Evolutionary conservation across 2,329 filamentous ascomycete genomes (phyloP), one percentile per base, ranked within the genome.

Genomic region (Fusarium hostae): DNA sequence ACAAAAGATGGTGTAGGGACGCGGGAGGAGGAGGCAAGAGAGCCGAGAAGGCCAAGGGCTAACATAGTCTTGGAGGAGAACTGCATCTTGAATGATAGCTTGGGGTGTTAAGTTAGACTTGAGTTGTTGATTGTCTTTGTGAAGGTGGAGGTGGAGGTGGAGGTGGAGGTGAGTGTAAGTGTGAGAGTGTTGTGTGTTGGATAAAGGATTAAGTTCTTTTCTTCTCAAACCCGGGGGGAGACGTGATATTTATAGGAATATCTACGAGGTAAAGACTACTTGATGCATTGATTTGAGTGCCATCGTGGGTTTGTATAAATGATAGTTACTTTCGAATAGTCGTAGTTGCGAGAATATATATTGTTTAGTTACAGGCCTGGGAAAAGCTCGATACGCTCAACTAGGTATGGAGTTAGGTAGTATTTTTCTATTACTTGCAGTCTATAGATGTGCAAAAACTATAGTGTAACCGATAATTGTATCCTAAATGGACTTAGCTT

Each of bases 301-400:
- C 6, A 5, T 16, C 6, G 8, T 20, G 5, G 12, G 7, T 13
- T 20, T 45, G 15, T 4, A 8, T 13, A 6, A 4, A 18, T 15
- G 30, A 15, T 2, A 24, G 18, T 24, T 13, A 34, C 15, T 24
- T 15, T 34, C 3, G 4, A 6, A 18, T 34, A 5, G 6, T 16
- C n/a, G n/a, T n/a, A 13, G 8, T 10, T 34, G 12, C 9, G n/a
- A 4, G 30, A 3, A 9, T 0, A 24, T 16, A 5, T 8, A 7
- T 3, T 13, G 4, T 13, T 24, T 13, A 4, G n/a, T 34, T 9
- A 11, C 1, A 11, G 10, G 16, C 8, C n/a, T 10, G 9, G 1
- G 6, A 28, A 1, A 20, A 20, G 9, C 20, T 28, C 13, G 6
- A 2, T 3, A 0, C 2, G 26, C 13, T 16, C 2, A 6, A 9